Percentiles rank a stretch among this genome's conserved stretches.
Conservation (phyloP, 495 filamentous ascomycete species). For the Xylaria telfairii region DNA sequence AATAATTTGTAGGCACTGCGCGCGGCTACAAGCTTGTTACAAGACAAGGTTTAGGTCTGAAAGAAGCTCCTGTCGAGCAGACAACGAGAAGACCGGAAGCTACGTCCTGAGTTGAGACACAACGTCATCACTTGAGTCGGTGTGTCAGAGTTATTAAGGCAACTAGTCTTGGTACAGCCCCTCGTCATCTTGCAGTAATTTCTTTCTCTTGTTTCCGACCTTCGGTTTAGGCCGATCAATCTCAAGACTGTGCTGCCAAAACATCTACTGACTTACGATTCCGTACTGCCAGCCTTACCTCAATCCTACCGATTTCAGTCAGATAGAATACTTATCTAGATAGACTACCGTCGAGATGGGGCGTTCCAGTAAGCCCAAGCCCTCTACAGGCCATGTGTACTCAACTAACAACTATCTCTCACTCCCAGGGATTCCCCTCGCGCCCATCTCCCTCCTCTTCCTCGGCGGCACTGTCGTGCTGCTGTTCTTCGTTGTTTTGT, state of each 20-base stretch:
- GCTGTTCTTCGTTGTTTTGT: conserved; percentile 81
- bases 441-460: conserved; percentile 70
- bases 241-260: background rate
- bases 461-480: conserved; percentile 75
- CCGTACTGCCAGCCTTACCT: background rate
- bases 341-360: conserved; percentile 16
- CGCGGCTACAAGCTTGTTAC: background rate
- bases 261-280: background rate
- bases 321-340: background rate
- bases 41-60: background rate
- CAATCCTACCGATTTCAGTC: background rate
- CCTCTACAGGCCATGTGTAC: background rate
- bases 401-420: conserved; percentile 6
- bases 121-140: background rate
- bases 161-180: background rate
- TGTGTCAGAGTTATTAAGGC: background rate
- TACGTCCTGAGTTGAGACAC: background rate
- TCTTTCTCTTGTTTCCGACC: background rate
- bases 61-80: background rate
- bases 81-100: conserved; percentile 2
- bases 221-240: background rate
- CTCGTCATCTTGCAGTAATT: background rate
- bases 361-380: conserved; percentile 20
- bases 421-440: conserved; percentile 31
- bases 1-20: background rate